Conservation (phyloP, 495 filamentous ascomycete species). For the Hypoxylon fuscum region DNA sequence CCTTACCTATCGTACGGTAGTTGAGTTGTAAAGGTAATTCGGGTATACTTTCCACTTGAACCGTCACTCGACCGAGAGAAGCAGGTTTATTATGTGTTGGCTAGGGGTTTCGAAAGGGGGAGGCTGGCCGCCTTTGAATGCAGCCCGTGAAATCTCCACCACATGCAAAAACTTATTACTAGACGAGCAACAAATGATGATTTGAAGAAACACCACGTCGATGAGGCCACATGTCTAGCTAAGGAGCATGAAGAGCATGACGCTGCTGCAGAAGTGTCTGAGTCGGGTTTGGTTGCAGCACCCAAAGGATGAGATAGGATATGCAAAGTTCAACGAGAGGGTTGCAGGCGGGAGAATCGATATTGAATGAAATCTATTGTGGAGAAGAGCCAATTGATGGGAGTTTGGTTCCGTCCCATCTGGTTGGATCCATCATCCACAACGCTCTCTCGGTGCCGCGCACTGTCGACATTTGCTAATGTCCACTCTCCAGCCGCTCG, state of each 20-base stretch:
- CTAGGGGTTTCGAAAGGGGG: conserved; percentile 14
- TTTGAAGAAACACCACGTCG: conserved; percentile 11
- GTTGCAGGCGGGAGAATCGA: conserved; percentile 25
- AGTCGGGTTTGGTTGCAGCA: conserved; percentile 31
- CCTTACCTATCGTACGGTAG: too few relatives aligned
- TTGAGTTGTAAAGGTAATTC: conserved; percentile 1
- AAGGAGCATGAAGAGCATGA: conserved; percentile 6
- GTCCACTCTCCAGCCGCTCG: conserved; percentile 35
- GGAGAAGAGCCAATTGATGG: conserved; percentile 24
- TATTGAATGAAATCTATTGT: conserved; percentile 29
- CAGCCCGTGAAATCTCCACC: conserved; percentile 17
- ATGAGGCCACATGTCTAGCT: conserved; percentile 27
- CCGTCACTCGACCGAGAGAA: conserved; percentile 20
- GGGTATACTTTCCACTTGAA: conserved; percentile 17
- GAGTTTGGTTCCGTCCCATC: conserved; percentile 27
- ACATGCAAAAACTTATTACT: conserved; percentile 3
- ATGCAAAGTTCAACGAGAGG: conserved; percentile 4
- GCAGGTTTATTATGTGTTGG: conserved; percentile 3
- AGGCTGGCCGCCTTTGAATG: conserved; percentile 17
- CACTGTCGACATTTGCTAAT: background rate
- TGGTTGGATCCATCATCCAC: conserved; percentile 19
- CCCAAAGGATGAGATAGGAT: conserved; percentile 16
- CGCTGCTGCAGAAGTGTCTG: conserved; percentile 21
- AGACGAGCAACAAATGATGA: background rate
- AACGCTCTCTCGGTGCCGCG: too few relatives aligned